Evolutionary conservation across 352 stramenopile species (phyloP), one percentile per base, ranked within the genome.

Genomic region (Pythium oligandrum): DNA sequence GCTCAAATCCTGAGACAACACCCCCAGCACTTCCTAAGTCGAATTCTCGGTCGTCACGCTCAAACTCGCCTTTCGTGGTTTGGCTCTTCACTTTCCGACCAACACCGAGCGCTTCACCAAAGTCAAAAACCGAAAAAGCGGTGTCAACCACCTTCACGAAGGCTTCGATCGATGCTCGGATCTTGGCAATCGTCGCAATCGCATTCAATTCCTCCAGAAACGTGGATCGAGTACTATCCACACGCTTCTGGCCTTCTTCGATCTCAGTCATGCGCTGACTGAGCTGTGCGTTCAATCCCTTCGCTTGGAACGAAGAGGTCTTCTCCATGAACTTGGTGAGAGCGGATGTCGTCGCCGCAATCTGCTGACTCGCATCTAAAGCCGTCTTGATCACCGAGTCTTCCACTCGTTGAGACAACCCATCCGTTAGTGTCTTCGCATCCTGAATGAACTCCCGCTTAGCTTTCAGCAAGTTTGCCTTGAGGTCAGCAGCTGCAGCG

Each of bases 151-250:
- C 47, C 6, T 7, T 36, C 6, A 53, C 47, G 17, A 53, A 53
- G 4, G 47, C 47, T 17, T 53, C 47, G 17, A 53, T 53, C 33
- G 47, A 8, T 17, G 47, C 47, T 8, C 47, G 47, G 35, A 53
- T 43, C 47, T 30, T 40, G 11, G 47, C 47, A 11, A 53, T 33
- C 6, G 43, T 48, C 9, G 43, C 43, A 48, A 48, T 48, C 9
- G 43, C 43, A 11, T 48, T 48, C 9, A 48, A 30, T 30, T 48
- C 43, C 9, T 30, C 17, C 43, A 48, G 9, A 31, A 48, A 30
- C 43, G 43, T 48, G 9, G 9, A 11, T 11, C 43, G 43, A 11
- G 43, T 48, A 30, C 9, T 31, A 48, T 48, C 43, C 43, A 48
- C 43, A 11, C 43, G 43, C 43, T 48, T 30, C 43, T 48, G 43